Evolutionary conservation across 1,284 basidiomycete genomes (phyloP), one percentile per base, ranked within the genome.

Genomic region (Naganishia liquefaciens): DNA sequence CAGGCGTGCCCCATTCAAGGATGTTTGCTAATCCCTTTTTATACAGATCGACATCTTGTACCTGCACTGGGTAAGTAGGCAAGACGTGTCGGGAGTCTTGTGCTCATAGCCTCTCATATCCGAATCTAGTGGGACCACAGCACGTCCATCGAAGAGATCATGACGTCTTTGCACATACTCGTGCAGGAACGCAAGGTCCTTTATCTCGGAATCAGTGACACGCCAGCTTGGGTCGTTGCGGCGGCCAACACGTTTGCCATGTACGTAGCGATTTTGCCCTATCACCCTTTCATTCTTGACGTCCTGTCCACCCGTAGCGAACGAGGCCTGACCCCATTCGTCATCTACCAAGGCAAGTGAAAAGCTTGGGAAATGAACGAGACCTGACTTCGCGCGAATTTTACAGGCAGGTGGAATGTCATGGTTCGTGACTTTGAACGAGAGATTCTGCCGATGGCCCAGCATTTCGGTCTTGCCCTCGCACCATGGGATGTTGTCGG

Each of bases 381-480:
- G 33, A 37, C 1, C 33, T 37, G 33, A 37, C 33, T 37, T 37
- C 6, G 33, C 33, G 33, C n/a, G 33, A 37, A 10, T 5, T 37
- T 37, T 85, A 10, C 33, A 37, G 47, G 47, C 13, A 21, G 47
- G 13, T 49, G 47, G 54, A 83, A 80, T 69, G 76, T 37, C 9
- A 37, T 37, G 33, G 33, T 37, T 54, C 57, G 84, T 52, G 83
- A 83, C 65, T 77, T 86, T 62, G 85, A 86, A 75, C 79, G 84
- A 15, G 85, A 86, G n/a, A 82, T 87, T 68, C 80, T 87, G 54
- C 85, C 84, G 6, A 85, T 86, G 85, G 77, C 74, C 54, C 76
- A 77, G 39, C 71, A 68, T 62, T 80, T 82, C 57, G 80, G 82
- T 55, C 77, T 81, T 78, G 80, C 79, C 0, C 70, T 82, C 54